Conservation (phyloP, 805 yeast genomes). For the Lipomyces starkeyi region DNA sequence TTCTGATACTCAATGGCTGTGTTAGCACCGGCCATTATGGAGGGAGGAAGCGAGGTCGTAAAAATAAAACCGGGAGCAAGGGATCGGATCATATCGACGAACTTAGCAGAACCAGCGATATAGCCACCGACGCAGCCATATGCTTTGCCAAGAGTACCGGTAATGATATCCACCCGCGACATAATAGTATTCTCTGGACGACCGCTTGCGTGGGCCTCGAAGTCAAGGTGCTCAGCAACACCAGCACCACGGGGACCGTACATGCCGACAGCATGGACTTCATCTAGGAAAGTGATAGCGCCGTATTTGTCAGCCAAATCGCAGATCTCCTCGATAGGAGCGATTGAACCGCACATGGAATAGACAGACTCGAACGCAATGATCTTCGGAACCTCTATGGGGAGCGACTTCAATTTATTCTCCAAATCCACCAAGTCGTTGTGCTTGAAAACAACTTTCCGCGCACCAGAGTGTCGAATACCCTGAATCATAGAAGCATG, state of each 20-base stretch:
- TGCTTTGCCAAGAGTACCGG: constrained; percentile 97
- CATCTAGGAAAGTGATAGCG: constrained; percentile 95
- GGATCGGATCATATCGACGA: constrained; percentile 95
- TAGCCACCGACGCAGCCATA: constrained; percentile 98
- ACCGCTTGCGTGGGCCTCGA: constrained; percentile 73
- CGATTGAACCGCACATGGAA: constrained; percentile 97
- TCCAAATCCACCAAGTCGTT: constrained; percentile 88
- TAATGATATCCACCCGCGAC: constrained; percentile 93
- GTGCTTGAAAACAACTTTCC: constrained; percentile 89
- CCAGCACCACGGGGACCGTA: constrained; percentile 99
- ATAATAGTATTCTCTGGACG: constrained; percentile 70
- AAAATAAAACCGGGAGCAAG: constrained; percentile 97
- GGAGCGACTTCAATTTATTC: constrained; percentile 74
- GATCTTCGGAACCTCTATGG: constrained; percentile 86
- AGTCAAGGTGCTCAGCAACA: constrained; percentile 95
- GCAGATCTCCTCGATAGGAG: constrained; percentile 90
- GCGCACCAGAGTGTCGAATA: constrained; percentile 84
- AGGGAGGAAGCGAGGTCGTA: constrained; percentile 97
- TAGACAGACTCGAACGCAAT: constrained; percentile 97
- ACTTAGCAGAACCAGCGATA: constrained; percentile 81
- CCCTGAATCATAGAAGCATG: constrained; percentile 99
- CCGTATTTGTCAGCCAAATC: constrained; percentile 98
- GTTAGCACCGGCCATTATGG: constrained; percentile 93
- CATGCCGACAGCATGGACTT: constrained; percentile 98
- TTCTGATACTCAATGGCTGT: constrained; percentile 87